Conservation (phyloP, 345 rosid species). For the Moringa oleifera region DNA sequence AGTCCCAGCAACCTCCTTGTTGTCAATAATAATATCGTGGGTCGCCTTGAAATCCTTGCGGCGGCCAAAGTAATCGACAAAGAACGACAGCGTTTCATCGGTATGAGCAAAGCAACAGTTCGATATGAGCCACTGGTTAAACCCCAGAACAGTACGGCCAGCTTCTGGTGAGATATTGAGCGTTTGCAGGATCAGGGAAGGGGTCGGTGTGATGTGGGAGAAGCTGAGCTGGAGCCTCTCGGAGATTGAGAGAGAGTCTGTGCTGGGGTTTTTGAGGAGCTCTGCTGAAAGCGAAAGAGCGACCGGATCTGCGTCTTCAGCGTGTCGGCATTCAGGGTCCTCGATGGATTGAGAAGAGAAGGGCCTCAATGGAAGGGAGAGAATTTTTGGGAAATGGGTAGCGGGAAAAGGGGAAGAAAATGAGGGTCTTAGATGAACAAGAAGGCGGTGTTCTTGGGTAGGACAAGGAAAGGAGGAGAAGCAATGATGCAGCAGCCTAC, state of each 20-base stretch:
- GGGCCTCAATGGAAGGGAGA: conserved; percentile 20
- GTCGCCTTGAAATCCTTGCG: conserved; percentile 85
- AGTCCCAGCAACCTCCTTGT: conserved; percentile 45
- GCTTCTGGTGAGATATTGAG: conserved; percentile 72
- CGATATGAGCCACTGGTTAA: conserved; percentile 60
- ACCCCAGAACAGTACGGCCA: conserved; percentile 70
- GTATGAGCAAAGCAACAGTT: conserved; percentile 41
- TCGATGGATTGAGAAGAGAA: conserved; percentile 34
- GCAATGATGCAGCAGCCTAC: conserved; percentile 34
- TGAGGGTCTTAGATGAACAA: conserved; percentile 7
- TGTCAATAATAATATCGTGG: conserved; percentile 47
- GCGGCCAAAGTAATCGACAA: conserved; percentile 82
- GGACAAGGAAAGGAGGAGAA: conserved; percentile 23
- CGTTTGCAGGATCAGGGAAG: conserved; percentile 47
- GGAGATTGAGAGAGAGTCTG: conserved; percentile 46
- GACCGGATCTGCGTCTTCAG: conserved; percentile 27
- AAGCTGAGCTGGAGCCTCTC: conserved; percentile 64
- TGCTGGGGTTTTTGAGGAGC: conserved; percentile 37
- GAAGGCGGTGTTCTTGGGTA: conserved; percentile 7
- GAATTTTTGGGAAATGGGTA: conserved; percentile 18
- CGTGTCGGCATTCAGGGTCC: conserved; percentile 16
- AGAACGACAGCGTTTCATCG: conserved; percentile 73
- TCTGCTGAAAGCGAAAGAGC: conserved; percentile 68
- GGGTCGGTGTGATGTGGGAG: conserved; percentile 67
- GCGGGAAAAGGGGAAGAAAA: conserved; percentile 17